phyloP scores from a whole-genome alignment of 768 basidiomycete genomes.

The Tremella yokohamensis region DNA sequence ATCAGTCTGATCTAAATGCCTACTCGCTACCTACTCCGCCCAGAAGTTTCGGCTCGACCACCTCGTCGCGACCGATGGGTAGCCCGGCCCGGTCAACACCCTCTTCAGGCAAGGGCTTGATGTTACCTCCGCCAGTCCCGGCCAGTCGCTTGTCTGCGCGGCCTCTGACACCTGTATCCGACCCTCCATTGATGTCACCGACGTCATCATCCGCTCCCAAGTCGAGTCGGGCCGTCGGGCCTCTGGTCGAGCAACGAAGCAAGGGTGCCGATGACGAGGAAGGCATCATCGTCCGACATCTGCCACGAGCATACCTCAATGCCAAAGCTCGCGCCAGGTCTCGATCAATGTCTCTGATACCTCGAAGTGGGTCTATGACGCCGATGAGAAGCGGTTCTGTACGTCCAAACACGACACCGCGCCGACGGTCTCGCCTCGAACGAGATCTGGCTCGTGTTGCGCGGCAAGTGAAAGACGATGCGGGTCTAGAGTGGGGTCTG shows the following conservation, averaged over 20 bases:
- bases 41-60: constrained; percentile 12
- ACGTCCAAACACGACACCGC: constrained; percentile 1
- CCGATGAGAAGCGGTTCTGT: not conserved
- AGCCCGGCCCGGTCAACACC: not conserved
- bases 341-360: constrained; percentile 11
- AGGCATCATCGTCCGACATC: too few species aligned
- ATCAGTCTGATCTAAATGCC: not conserved
- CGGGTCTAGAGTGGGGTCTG: constrained; percentile 40
- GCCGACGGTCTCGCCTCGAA: constrained; percentile 10
- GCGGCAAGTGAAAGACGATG: constrained; percentile 22
- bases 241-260: too few species aligned
- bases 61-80: not conserved
- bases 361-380: not conserved
- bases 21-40: constrained; percentile 25
- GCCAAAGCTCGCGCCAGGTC: constrained; percentile 3
- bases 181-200: not conserved
- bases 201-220: not conserved
- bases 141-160: constrained; percentile 1
- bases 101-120: constrained; percentile 14
- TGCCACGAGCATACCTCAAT: too few species aligned
- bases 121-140: constrained; percentile 37
- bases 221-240: too few species aligned
- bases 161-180: constrained; percentile 9
- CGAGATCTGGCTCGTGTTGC: constrained; percentile 25
- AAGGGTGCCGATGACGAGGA: too few species aligned